Evolutionary conservation across 129 eudicot genomes (phyloP).

Genomic region (Ambrosia artemisiifolia): DNA sequence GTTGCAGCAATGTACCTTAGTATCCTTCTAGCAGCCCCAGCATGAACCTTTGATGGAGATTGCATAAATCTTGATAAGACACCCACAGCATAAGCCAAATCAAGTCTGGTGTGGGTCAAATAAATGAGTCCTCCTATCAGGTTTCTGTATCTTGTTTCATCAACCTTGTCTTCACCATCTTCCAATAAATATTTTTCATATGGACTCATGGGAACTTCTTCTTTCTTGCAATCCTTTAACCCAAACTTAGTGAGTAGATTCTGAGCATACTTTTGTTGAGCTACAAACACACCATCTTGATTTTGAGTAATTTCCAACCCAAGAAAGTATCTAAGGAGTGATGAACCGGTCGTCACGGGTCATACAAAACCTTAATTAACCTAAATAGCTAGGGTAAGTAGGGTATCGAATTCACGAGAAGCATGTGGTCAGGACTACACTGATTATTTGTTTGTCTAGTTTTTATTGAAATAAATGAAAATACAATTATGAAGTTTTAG

Average conservation of each 20-base stretch:
- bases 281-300: not conserved
- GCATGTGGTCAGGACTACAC: too few relatives aligned
- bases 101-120: not conserved
- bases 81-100: not conserved
- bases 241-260: not conserved
- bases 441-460: too few relatives aligned
- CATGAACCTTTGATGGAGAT: not conserved
- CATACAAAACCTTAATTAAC: too few relatives aligned
- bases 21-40: not conserved
- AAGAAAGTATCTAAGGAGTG: not conserved
- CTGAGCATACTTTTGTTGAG: slow-evolving; percentile 1
- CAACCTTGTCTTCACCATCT: not conserved
- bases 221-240: not conserved
- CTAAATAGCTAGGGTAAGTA: too few relatives aligned
- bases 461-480: too few relatives aligned
- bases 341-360: too few relatives aligned
- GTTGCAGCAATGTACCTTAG: not conserved
- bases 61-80: not conserved
- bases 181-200: not conserved
- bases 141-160: not conserved
- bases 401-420: too few relatives aligned
- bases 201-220: not conserved
- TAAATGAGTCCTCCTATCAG: slow-evolving; percentile 13
- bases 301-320: not conserved
- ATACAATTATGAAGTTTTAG: too few relatives aligned